These are phyloP conservation scores for Chalaropsis ovoidea DNA, from an alignment of 2,329 filamentous ascomycete genomes.

Conservation along the genomic window DNA sequence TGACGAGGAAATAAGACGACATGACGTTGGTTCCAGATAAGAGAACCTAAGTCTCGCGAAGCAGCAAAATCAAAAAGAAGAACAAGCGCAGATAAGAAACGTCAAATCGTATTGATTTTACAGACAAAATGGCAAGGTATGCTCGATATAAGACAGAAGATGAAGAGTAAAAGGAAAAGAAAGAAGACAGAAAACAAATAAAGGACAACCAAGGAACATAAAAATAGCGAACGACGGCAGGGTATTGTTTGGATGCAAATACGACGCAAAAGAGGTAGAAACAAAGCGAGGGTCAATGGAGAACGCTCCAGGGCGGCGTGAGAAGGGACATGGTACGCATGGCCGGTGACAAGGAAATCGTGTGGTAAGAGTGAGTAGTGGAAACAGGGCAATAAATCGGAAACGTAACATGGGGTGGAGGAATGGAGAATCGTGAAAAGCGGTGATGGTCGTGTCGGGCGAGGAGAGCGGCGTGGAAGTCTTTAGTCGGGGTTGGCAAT, in stretches of 20 bases:
- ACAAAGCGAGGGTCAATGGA: conserved; percentile 10
- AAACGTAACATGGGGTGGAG: not conserved
- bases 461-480: not conserved
- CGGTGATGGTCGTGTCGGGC: not conserved
- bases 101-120: not conserved
- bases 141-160: conserved; percentile 1
- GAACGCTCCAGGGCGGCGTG: conserved; percentile 12
- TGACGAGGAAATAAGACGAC: not conserved
- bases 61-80: not conserved
- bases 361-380: not conserved
- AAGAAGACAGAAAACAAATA: conserved; percentile 13
- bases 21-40: no score
- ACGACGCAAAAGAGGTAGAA: conserved; percentile 16
- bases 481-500: conserved; percentile 72
- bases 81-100: not conserved
- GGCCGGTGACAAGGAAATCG: not conserved
- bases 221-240: conserved; percentile 18
- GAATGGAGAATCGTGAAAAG: conserved; percentile 1
- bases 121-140: not conserved
- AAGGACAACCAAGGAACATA: conserved; percentile 17
- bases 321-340: not conserved
- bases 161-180: not conserved
- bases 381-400: not conserved
- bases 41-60: no score
- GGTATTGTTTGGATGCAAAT: conserved; percentile 25